Evolutionary conservation across 495 filamentous ascomycete genomes (phyloP).

Genomic region (Neurospora sp.): DNA sequence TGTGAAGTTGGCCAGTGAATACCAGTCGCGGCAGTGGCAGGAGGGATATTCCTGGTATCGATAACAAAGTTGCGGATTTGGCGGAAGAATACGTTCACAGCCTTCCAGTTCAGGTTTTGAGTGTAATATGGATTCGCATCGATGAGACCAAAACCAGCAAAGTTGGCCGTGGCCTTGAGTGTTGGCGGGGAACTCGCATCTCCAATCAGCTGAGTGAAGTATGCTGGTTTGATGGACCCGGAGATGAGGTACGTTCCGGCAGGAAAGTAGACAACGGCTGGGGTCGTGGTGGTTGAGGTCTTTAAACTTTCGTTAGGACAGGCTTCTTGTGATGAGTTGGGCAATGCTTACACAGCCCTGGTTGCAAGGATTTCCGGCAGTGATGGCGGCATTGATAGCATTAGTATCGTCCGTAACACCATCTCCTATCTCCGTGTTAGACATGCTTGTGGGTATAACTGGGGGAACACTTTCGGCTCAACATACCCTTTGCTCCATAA

Average conservation of each 20-base stretch:
- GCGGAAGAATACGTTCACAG: conserved; percentile 68
- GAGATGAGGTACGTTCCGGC: conserved; percentile 65
- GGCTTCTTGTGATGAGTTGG: neutral
- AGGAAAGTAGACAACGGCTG: conserved; percentile 71
- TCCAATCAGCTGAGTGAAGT: conserved; percentile 55
- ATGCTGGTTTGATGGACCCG: conserved; percentile 51
- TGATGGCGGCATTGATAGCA: conserved; percentile 76
- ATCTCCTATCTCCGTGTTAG: conserved; percentile 21
- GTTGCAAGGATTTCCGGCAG: conserved; percentile 66
- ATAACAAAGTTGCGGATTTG: conserved; percentile 71
- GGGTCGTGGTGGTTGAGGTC: conserved; percentile 61
- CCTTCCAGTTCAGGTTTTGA: conserved; percentile 36
- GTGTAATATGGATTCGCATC: conserved; percentile 61
- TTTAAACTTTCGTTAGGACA: conserved; percentile 4
- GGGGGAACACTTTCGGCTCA: neutral
- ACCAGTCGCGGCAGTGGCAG: conserved; percentile 43
- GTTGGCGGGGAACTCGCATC: conserved; percentile 27
- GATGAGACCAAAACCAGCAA: conserved; percentile 54
- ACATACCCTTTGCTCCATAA: conserved; percentile 48
- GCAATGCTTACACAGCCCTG: conserved; percentile 40
- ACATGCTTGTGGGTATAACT: neutral
- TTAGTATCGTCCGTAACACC: conserved; percentile 66
- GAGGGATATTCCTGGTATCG: conserved; percentile 55
- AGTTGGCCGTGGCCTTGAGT: conserved; percentile 54
- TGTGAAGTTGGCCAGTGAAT: conserved; percentile 78